These are phyloP conservation scores for Globisporangium megalacanthum DNA, from an alignment of 352 stramenopile genomes.

Conservation along the genomic window DNA sequence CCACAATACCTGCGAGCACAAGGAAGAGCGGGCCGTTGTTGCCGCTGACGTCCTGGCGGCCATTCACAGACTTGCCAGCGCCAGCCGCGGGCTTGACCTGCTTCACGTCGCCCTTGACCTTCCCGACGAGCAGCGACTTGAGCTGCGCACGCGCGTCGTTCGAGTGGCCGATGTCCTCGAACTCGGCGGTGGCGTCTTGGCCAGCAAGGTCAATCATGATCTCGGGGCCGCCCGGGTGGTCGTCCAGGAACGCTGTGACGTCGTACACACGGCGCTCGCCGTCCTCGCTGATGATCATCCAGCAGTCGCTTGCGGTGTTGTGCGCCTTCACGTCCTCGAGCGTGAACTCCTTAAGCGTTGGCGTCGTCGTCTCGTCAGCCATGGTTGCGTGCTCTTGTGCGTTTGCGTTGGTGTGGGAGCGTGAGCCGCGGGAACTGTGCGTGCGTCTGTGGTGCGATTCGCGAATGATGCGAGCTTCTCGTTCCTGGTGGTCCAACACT, in stretches of 20 bases:
- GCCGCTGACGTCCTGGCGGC: conserved; percentile 54
- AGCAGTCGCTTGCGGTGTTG: conserved; percentile 77
- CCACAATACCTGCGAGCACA: conserved; percentile 44
- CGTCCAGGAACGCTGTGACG: conserved; percentile 96
- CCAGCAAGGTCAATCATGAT: conserved; percentile 95
- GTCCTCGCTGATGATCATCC: conserved; percentile 74
- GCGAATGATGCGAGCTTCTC: too few species aligned
- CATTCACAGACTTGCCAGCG: conserved; percentile 28
- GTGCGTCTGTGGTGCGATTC: neutral
- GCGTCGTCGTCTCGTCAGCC: neutral
- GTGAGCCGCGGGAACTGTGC: neutral
- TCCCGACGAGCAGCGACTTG: conserved; percentile 90
- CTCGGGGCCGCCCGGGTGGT: conserved; percentile 98
- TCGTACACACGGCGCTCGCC: conserved; percentile 94
- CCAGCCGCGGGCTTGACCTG: conserved; percentile 17
- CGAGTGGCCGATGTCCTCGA: conserved; percentile 98
- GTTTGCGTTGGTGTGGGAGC: neutral
- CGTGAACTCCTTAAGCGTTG: conserved; percentile 81
- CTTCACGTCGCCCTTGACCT: conserved; percentile 76
- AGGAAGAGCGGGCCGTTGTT: conserved; percentile 50
- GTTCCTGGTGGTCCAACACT: too few species aligned
- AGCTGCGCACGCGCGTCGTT: conserved; percentile 93
- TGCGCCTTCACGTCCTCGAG: conserved; percentile 90
- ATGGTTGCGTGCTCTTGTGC: conserved; percentile 1
- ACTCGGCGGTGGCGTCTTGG: conserved; percentile 90